Base-by-base conservation (phyloP, 1,284 basidiomycete genomes). In the Phellopilus nigrolimitatus region DNA sequence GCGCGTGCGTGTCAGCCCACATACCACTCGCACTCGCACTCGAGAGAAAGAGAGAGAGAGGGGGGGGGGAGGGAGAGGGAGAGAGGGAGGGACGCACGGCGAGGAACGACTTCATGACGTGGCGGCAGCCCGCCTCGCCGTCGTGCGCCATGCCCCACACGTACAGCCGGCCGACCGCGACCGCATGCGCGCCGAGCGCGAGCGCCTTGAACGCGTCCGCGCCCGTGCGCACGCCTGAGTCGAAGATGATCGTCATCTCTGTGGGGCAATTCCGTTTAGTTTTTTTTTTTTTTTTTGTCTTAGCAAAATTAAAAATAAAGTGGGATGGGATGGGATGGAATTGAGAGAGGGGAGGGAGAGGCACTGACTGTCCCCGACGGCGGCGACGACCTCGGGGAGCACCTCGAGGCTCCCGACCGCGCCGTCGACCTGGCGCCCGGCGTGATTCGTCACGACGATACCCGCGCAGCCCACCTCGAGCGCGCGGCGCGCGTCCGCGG, bases 371-470 rank as follows among this genome's bases (percentile, higher is more conserved):
- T 73, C 68, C 2, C 74, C 73, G 31, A 79, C 75, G 5, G 75
- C 75, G 37, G 73, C 69, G 3, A 70, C 73, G 55, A 79, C 76
- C 49, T 76, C 76, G 27, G 76, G 75, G 10, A 81, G 66, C 4
- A 74, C 68, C 49, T 80, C 78, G 30, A 82, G 60, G 52, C 73
- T 76, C 2, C 70, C 76, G 1, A 80, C 70, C 1, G 78, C 78
- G 25, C 78, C 78, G 59, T 82, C 79, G 33, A 82, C 76, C 64
- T 82, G 80, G 36, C 80, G 63, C 0, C 78, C 80, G 4, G 78
- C 80, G 58, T 84, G 80, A 60, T 82, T 82, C 28, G 71, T 74
- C 21, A 75, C 78, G 15, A 82, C 75, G 54, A 83, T 77, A 10
- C 77, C 80, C 56, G 80, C 78, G 56, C 76, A 78, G 0, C 80